Percentiles rank a stretch among this genome's conserved stretches.
Conservation (phyloP, 108 stramenopile genomes). For the Skeletonema menzelii region DNA sequence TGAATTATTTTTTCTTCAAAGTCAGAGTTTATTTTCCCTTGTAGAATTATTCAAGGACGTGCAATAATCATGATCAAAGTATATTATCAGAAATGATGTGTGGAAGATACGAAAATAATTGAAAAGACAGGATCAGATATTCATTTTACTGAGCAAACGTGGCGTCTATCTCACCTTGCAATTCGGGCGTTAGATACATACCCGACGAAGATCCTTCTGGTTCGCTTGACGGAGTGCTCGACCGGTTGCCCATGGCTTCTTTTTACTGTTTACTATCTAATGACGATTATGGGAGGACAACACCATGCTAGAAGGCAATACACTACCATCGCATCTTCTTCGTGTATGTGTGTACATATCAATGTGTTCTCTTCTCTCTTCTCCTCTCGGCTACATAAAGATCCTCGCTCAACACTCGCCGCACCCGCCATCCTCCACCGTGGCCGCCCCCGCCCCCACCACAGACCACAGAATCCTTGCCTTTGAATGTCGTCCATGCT, state of each 20-base stretch:
- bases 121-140: background rate
- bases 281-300: no score
- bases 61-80: background rate
- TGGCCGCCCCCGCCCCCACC: background rate
- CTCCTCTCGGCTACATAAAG: no score
- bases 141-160: background rate
- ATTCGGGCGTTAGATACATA: slow-evolving; percentile 4
- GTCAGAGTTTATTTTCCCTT: slow-evolving; percentile 40
- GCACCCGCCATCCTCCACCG: background rate
- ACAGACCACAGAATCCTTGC: background rate
- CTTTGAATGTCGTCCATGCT: background rate
- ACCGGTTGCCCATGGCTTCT: slow-evolving; percentile 5
- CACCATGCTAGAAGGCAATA: no score
- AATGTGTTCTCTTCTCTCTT: no score
- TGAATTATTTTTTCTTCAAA: slow-evolving; percentile 38
- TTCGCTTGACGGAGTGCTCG: background rate
- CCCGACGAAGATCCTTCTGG: background rate
- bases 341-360: no score
- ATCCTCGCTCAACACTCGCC: background rate
- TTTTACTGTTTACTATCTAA: no score
- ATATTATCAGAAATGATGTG: background rate
- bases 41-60: background rate
- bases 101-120: background rate
- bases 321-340: no score
- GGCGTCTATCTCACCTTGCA: background rate